Base-by-base conservation (phyloP, 345 rosid genomes). In the Stellera chamaejasme region DNA sequence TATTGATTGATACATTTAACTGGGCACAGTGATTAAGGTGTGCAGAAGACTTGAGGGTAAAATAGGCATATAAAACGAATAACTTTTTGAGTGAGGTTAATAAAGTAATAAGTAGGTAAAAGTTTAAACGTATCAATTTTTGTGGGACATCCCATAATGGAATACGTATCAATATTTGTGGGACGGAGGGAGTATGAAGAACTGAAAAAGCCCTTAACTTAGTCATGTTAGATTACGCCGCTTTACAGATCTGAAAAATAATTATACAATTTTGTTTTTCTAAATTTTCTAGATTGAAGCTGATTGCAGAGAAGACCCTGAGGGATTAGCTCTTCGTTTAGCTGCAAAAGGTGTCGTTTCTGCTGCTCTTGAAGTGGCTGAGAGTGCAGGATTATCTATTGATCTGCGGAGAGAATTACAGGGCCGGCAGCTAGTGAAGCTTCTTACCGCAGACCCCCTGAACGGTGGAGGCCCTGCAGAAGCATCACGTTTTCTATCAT, bases 391-490 rank as follows among this genome's bases (percentile, higher is more conserved):
- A 52, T 79, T 92, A 67, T 82, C 98, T 59, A 75, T 66, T 72
- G 88, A 86, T 69, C 64, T 92, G 77, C 79, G 95, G 70, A 82
- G 98, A 74, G 98, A 92, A 75, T 77, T 92, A 61, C 95, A 88
- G 72, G 93, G 95, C 60, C 78, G 94, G 55, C 98, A 92, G 54
- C 97, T 92, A 71, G 98, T 92, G 76, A 92, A 88, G 72, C 97
- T 88, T 81, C 85, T 92, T 36, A 92, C 93, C 52, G 85, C 93
- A 54, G 97, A 92, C 63, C 98, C 98, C 61, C 93, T 92, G 63
- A 92, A 69, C 69, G 98, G 98, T 42, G 98, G 98, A 60, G 98
- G 97, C 71, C 98, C 98, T 64, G 92, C 98, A 13, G 97, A 92
- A 84, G 98, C 98, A 43, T 92, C 98, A 47, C 89, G 98, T 48